These are phyloP conservation scores for Globisporangium middletonii DNA, from an alignment of 352 stramenopile genomes.

Conservation along the genomic window DNA sequence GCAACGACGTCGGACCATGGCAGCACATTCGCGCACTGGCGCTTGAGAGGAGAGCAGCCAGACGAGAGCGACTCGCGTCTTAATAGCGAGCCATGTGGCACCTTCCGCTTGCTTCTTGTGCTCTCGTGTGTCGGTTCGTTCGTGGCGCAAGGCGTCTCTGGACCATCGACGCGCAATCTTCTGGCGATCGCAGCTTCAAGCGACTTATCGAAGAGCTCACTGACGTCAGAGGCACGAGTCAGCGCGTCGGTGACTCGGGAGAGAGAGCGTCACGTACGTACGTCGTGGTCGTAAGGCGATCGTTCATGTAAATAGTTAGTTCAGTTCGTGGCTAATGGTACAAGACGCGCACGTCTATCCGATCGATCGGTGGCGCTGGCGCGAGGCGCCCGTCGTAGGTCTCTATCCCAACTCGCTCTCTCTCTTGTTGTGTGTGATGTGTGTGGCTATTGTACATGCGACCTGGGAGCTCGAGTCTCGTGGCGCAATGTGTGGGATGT, in stretches of 20 bases:
- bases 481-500: too few relatives aligned
- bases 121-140: neutral
- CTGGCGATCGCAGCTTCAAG: neutral
- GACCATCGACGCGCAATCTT: neutral
- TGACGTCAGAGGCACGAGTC: too few relatives aligned
- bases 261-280: too few relatives aligned
- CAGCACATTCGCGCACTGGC: neutral
- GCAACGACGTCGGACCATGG: neutral
- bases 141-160: neutral
- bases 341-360: neutral
- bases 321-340: neutral
- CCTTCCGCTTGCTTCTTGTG: neutral
- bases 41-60: neutral
- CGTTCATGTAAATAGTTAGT: neutral
- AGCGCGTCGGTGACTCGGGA: too few relatives aligned
- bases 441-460: too few relatives aligned
- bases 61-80: too few relatives aligned
- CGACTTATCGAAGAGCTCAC: neutral
- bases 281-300: too few relatives aligned
- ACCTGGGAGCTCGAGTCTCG: too few relatives aligned
- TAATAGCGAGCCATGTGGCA: too few relatives aligned
- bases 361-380: neutral
- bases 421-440: too few relatives aligned
- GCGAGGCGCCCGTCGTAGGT: neutral
- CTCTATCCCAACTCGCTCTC: too few relatives aligned